Evolutionary conservation across 2,329 filamentous ascomycete genomes (phyloP).

Genomic region (Sodiomyces alkalinus): DNA sequence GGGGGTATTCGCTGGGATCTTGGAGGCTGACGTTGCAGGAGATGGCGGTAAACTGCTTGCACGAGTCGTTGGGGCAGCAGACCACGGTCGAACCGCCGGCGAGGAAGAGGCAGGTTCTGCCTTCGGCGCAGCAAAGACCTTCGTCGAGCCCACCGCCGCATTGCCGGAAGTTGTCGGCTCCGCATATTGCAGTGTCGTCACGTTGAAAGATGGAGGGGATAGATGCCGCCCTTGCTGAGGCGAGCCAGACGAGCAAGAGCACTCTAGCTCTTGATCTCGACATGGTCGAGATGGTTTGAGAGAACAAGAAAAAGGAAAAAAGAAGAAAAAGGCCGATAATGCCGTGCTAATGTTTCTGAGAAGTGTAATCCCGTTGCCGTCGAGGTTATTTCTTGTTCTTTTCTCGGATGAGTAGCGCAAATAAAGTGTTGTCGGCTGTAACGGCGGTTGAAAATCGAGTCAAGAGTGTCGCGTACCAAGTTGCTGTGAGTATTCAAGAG

Average conservation of each 20-base stretch:
- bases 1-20: conserved; percentile 39
- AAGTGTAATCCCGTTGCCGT: too few species aligned
- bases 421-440: too few species aligned
- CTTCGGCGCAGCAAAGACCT: conserved; percentile 50
- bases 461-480: too few species aligned
- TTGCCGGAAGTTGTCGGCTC: conserved; percentile 28
- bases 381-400: too few species aligned
- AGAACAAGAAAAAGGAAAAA: neutral
- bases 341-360: too few species aligned
- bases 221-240: conserved; percentile 21
- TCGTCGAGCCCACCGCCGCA: conserved; percentile 42
- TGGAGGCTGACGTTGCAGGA: conserved; percentile 48
- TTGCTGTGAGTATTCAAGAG: too few species aligned
- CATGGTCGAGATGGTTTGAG: conserved; percentile 10
- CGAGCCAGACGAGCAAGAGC: conserved; percentile 23
- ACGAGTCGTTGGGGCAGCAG: conserved; percentile 52
- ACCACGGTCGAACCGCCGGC: conserved; percentile 51
- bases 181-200: conserved; percentile 28
- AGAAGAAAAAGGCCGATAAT: too few species aligned
- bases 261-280: conserved; percentile 15
- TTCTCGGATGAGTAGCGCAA: too few species aligned
- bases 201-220: conserved; percentile 26
- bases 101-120: conserved; percentile 41
- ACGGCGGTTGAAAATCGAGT: too few species aligned
- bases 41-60: conserved; percentile 46